Base-by-base conservation (phyloP, 116 monocot genomes). In the Trichopus zeylanicus region DNA sequence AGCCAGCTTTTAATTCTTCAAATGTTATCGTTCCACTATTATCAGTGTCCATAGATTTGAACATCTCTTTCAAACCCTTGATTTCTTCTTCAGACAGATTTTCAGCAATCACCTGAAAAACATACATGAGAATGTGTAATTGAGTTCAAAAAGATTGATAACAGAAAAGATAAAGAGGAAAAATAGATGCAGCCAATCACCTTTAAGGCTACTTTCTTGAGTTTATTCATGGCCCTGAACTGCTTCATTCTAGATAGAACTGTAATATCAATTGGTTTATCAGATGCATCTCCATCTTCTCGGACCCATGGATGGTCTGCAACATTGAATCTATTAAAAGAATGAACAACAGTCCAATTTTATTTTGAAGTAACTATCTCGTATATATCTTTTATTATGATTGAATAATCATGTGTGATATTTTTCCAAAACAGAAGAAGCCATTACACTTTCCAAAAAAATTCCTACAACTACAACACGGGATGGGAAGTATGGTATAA, bases 31-130 rank as follows among this genome's bases (percentile, higher is more conserved):
- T 72, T 38, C 84, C 84, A 67, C 76, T 79, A 28, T 72, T 72
- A 55, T 84, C 84, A 38, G 79, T 83, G 46, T 83, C 83, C 47
- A 83, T 71, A 20, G 78, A 74, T 35, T 68, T 78, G 52, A 83
- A 83, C 76, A 84, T 79, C 48, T 84, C 78, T 51, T 84, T 84
- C 65, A 84, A 60, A 9, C 84, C 84, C 55, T 69, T 58, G 15
- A 84, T 79, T 67, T 84, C 84, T 67, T 84, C 84, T 59, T 84
- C 84, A 30, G 84, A 84, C 22, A 84, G 68, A 70, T 70, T 80
- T 48, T 80, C 76, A 32, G 84, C 84, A 58, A 84, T 76, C 19
- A 84, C 84, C 80, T 80, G 48, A 52, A 6, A 26, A 53, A 13
- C 16, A 64, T 7, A 29, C 46, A 3, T 39, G n/a, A 65, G 4